Evolutionary conservation across 768 basidiomycete genomes (phyloP).

Genomic region (Termitomyces sp.): DNA sequence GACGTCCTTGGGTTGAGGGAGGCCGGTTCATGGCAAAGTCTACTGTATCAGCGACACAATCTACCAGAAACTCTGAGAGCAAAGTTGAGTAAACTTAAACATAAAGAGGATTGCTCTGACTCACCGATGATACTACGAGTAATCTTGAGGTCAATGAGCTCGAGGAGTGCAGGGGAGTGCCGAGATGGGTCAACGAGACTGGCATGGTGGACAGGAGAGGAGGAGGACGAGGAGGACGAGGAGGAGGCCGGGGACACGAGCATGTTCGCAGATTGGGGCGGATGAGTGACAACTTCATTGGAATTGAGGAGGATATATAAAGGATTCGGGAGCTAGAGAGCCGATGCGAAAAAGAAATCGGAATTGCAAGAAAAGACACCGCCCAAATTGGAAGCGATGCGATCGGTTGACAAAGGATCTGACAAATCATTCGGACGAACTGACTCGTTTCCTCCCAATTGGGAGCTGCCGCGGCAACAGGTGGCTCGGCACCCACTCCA

Average conservation of each 20-base stretch:
- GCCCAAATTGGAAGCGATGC: conserved; percentile 14
- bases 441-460: conserved; percentile 14
- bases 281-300: conserved; percentile 14
- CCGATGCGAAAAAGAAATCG: conserved; percentile 27
- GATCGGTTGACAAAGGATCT: conserved; percentile 20
- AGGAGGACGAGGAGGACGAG: conserved; percentile 22
- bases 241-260: conserved; percentile 15
- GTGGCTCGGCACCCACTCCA: conserved; percentile 16
- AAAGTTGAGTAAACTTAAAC: conserved; percentile 2
- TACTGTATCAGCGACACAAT: conserved; percentile 66
- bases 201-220: conserved; percentile 35
- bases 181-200: conserved; percentile 57
- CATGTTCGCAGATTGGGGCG: conserved; percentile 18
- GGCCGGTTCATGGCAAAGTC: conserved; percentile 73
- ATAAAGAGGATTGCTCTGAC: conserved; percentile 20
- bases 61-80: conserved; percentile 59
- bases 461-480: conserved; percentile 14
- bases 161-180: conserved; percentile 62
- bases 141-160: conserved; percentile 65
- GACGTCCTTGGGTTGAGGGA: conserved; percentile 45
- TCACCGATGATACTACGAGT: conserved; percentile 58
- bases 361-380: conserved; percentile 19
- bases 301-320: conserved; percentile 25
- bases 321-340: conserved; percentile 26
- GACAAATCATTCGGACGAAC: conserved; percentile 17